Conservation (phyloP, 495 filamentous ascomycete genomes). For the Hyaloscypha variabilis region DNA sequence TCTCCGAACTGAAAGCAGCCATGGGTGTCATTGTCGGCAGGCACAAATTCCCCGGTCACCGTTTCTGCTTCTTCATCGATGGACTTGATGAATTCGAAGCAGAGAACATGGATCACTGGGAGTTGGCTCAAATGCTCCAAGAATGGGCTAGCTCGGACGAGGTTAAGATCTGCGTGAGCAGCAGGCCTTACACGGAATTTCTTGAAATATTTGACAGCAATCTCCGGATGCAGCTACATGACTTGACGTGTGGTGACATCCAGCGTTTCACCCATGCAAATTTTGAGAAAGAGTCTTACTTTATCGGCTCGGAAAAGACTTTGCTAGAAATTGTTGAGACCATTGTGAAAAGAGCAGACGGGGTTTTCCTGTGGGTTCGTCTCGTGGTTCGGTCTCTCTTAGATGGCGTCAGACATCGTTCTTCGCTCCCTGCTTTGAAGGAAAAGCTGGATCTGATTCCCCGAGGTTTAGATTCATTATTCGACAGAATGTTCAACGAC, state of each 20-base stretch:
- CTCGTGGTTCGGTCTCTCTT: conserved; percentile 26
- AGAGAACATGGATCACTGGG: conserved; percentile 11
- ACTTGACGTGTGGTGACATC: conserved; percentile 35
- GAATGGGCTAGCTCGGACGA: conserved; percentile 21
- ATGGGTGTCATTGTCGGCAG: too few species aligned
- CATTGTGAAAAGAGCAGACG: conserved; percentile 31
- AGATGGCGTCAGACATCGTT: conserved; percentile 6
- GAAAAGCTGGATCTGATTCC: conserved; percentile 10
- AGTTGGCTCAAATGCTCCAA: conserved; percentile 13
- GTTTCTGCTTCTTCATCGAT: too few species aligned
- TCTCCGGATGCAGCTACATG: conserved; percentile 28
- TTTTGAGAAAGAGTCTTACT: conserved; percentile 19
- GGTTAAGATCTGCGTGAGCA: conserved; percentile 54
- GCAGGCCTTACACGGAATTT: conserved; percentile 50
- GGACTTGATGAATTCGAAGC: conserved; percentile 23
- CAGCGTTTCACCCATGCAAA: conserved; percentile 16
- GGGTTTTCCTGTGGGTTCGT: conserved; percentile 38
- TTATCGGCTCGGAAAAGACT: neutral
- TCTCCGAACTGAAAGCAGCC: too few species aligned
- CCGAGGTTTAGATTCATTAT: conserved; percentile 10
- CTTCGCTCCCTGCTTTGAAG: neutral
- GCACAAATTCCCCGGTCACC: too few species aligned
- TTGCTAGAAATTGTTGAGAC: conserved; percentile 20
- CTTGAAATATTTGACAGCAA: conserved; percentile 13
- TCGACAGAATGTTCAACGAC: neutral